phyloP scores from a whole-genome alignment of 2,329 filamentous ascomycete genomes.

The Aspergillus sp. region DNA sequence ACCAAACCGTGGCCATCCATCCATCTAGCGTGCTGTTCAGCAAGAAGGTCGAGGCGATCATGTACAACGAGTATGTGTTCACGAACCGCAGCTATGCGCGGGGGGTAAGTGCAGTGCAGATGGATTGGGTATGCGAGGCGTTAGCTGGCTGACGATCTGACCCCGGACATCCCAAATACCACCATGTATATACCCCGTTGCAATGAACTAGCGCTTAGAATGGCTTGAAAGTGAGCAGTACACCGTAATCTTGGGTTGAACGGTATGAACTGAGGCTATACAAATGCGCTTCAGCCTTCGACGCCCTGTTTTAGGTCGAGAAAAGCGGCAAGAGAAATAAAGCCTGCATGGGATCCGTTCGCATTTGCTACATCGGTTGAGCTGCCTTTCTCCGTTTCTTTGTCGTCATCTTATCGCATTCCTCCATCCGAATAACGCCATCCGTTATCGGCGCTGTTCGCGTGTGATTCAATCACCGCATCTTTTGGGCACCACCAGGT shows the following conservation, averaged over 20 bases:
- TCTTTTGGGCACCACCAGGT: background rate
- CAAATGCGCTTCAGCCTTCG: too few relatives aligned
- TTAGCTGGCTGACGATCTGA: constrained; percentile 16
- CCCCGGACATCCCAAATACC: too few relatives aligned
- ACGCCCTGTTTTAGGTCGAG: too few relatives aligned
- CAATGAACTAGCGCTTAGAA: background rate
- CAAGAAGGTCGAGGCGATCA: constrained; percentile 53
- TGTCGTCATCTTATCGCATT: background rate
- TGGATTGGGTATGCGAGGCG: constrained; percentile 54
- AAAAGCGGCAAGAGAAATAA: too few relatives aligned
- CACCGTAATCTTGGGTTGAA: too few relatives aligned
- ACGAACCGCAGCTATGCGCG: constrained; percentile 57
- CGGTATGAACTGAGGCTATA: too few relatives aligned
- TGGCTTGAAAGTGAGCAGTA: too few relatives aligned
- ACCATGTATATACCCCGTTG: background rate
- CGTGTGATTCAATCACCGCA: background rate
- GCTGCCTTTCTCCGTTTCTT: background rate
- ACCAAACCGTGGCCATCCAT: constrained; percentile 56
- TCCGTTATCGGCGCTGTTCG: background rate
- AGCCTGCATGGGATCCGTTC: background rate
- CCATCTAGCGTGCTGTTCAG: constrained; percentile 54
- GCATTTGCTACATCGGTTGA: background rate
- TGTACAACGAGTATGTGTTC: constrained; percentile 60
- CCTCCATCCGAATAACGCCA: background rate
- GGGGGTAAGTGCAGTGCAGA: constrained; percentile 54